Evolutionary conservation across 73 alveolate species (phyloP).

Genomic region (Strombidium stylifer): DNA sequence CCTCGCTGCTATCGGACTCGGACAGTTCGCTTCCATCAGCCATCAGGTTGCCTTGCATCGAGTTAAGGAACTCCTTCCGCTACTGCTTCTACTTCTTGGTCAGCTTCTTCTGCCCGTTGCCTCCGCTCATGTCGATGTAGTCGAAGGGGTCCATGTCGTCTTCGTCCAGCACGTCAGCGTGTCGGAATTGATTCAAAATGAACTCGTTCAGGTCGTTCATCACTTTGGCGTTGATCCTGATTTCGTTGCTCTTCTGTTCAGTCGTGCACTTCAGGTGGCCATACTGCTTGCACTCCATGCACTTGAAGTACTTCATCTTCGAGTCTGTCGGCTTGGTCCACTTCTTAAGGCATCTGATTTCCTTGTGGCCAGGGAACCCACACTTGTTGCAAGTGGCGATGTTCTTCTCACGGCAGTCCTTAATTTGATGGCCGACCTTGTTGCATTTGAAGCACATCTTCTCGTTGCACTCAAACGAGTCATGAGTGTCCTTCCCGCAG

Average conservation of each 20-base stretch:
- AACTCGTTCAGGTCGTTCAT: constrained; percentile 12
- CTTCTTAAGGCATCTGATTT: constrained; percentile 16
- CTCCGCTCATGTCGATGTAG: too few relatives aligned
- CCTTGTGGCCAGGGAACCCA: constrained; percentile 20
- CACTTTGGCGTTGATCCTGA: not conserved
- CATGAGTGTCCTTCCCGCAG: constrained; percentile 50
- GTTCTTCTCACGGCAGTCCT: constrained; percentile 52
- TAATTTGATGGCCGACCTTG: constrained; percentile 64
- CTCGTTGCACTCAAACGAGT: constrained; percentile 26
- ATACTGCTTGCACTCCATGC: constrained; percentile 13
- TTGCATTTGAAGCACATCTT: constrained; percentile 61
- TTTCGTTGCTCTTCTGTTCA: constrained; percentile 3
- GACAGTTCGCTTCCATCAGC: too few relatives aligned
- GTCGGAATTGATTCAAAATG: constrained; percentile 6
- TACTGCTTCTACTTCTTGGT: too few relatives aligned
- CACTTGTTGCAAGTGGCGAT: constrained; percentile 27
- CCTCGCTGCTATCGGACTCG: too few relatives aligned
- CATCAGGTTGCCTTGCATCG: too few relatives aligned
- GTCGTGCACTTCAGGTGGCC: constrained; percentile 30
- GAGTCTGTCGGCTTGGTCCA: constrained; percentile 20
- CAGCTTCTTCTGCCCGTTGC: too few relatives aligned
- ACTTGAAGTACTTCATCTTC: not conserved
- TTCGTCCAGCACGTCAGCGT: too few relatives aligned
- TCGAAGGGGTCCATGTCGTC: too few relatives aligned
- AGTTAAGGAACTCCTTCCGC: too few relatives aligned